These are phyloP conservation scores for Blastobotrys muscicola DNA, from an alignment of 805 yeast species.

Conservation along the genomic window DNA sequence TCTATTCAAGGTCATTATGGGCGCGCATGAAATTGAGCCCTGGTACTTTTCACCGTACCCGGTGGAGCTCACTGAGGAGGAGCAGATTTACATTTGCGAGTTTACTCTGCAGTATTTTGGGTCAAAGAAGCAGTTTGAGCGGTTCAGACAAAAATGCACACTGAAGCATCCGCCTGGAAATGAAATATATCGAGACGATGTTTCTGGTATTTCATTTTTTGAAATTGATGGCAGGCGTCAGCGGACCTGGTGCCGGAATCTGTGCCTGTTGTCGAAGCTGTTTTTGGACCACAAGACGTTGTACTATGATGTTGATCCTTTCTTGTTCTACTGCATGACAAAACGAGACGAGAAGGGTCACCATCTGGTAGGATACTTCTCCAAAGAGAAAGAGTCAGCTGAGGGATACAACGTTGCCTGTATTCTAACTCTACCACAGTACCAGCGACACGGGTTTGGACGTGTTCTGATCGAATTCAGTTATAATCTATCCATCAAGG, in stretches of 20 bases:
- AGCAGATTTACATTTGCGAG: constrained; percentile 82
- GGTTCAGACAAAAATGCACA: constrained; percentile 81
- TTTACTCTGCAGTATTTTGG: constrained; percentile 84
- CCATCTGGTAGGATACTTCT: constrained; percentile 92
- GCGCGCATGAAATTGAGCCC: constrained; percentile 88
- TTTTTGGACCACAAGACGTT: constrained; percentile 93
- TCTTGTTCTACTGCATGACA: constrained; percentile 93
- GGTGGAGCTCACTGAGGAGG: constrained; percentile 85
- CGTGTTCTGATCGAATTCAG: constrained; percentile 86
- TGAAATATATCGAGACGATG: constrained; percentile 86
- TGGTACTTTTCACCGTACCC: constrained; percentile 99
- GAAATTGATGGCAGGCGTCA: constrained; percentile 96
- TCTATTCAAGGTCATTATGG: constrained; percentile 67
- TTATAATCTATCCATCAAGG: constrained; percentile 80
- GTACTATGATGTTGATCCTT: constrained; percentile 97
- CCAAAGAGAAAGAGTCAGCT: constrained; percentile 93
- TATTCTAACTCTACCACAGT: constrained; percentile 90
- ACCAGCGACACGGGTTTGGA: constrained; percentile 93
- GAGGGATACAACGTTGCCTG: constrained; percentile 96
- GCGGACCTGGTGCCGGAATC: constrained; percentile 93
- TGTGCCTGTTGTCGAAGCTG: constrained; percentile 80
- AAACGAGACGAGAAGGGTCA: constrained; percentile 82
- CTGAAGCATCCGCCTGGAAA: constrained; percentile 97
- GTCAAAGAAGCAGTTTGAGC: constrained; percentile 79
- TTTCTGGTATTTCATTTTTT: constrained; percentile 70